These are phyloP conservation scores for Fusarium dimerum DNA, from an alignment of 2,329 filamentous ascomycete species.

Conservation along the genomic window DNA sequence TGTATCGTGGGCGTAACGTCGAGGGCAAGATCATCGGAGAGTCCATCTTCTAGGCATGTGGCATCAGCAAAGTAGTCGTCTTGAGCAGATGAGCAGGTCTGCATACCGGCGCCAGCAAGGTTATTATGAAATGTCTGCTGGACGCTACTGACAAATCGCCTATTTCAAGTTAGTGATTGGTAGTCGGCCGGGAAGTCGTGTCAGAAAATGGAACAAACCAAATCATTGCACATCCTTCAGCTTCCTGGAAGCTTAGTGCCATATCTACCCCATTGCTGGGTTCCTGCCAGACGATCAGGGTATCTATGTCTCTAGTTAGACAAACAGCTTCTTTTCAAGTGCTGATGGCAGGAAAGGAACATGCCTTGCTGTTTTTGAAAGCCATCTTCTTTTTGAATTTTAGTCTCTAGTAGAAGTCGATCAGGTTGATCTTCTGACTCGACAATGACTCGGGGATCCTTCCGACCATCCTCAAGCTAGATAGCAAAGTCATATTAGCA, in stretches of 20 bases:
- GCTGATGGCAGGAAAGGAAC: conserved; percentile 22
- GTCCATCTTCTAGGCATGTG: conserved; percentile 66
- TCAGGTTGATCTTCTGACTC: conserved; percentile 91
- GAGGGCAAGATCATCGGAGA: conserved; percentile 82
- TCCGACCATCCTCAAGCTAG: conserved; percentile 61
- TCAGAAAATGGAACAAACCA: conserved; percentile 60
- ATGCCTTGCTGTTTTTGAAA: conserved; percentile 98
- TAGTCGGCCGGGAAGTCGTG: background rate
- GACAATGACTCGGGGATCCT: conserved; percentile 86
- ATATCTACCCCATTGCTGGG: conserved; percentile 82
- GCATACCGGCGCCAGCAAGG: conserved; percentile 62
- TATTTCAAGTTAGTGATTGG: conserved; percentile 39
- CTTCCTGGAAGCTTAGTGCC: conserved; percentile 97
- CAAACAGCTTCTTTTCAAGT: conserved; percentile 22
- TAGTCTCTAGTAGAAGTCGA: conserved; percentile 82
- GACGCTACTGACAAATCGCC: conserved; percentile 88
- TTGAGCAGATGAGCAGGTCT: background rate
- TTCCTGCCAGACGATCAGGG: conserved; percentile 97
- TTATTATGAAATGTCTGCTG: conserved; percentile 71
- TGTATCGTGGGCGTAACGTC: conserved; percentile 71
- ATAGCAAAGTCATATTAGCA: conserved; percentile 24
- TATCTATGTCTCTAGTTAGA: conserved; percentile 62
- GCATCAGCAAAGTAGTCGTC: conserved; percentile 27
- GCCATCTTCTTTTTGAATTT: conserved; percentile 88
- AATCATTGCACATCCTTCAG: conserved; percentile 88